Evolutionary conservation across 768 basidiomycete genomes (phyloP), one percentile per base, ranked within the genome.

Genomic region (Tulasnella calospora): DNA sequence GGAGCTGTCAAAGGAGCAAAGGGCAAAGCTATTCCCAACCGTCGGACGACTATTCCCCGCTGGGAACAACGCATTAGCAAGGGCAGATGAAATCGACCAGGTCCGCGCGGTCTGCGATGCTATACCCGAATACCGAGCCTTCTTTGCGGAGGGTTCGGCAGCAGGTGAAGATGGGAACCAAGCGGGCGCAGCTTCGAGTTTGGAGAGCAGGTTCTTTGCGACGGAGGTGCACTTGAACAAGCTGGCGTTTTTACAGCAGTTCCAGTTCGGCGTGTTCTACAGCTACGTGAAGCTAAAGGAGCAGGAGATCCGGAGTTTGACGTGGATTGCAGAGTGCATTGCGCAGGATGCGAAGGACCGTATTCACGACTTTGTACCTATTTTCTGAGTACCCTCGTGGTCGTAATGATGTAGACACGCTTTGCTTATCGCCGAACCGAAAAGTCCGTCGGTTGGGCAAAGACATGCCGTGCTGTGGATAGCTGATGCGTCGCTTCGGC

Each of bases 321-420:
- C 92, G 38, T 95, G 94, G 94, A 96, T 98, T 85, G 95, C 95
- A 76, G 97, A 99, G 86, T 98, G 97, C 85, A 98, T 99, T 81
- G 96, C 96, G 12, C 97, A 98, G 87, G 92, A 97, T 86, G 95
- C 96, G 67, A 91, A 92, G 85, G 94, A 98, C 82, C 90, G 97
- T 86, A 95, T 99, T 86, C 91, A 95, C 83, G 95, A 97, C 85
- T 96, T 92, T 86, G 95, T 96, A 87, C 92, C 94, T 82, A 92
- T 95, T 80, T 95, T 95, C 84, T 96, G 86, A 90, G 41, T 70
- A 27, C 47, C 40, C 9, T 75, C 21, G n/a, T 27, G 71, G 27
- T 73, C 30, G n/a, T 33, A 27, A 27, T 8, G 27, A 35, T 35
- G 33, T 33, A 67, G 61, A 15, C 30, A 67, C 55, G 55, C 27